Evolutionary conservation across 2,329 filamentous ascomycete species (phyloP).

Genomic region (Neofusicoccum ribis): DNA sequence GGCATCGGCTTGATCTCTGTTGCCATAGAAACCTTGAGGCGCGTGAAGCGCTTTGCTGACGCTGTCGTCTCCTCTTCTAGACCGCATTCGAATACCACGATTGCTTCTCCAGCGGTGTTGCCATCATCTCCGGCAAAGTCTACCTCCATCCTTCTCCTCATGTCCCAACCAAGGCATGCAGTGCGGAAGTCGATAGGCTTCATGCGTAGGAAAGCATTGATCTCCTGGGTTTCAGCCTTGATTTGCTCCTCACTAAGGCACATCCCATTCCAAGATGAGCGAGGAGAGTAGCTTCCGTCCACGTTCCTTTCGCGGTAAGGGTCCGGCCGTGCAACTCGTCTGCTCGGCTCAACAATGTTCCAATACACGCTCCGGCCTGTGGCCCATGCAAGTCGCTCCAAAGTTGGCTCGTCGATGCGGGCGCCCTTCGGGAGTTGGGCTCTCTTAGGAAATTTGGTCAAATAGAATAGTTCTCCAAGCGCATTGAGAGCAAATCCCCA

Average conservation of each 20-base stretch:
- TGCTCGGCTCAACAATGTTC: slow-evolving; percentile 76
- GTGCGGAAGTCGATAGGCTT: slow-evolving; percentile 77
- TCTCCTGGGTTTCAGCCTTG: slow-evolving; percentile 74
- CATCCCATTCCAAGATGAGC: slow-evolving; percentile 74
- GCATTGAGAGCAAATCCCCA: slow-evolving; percentile 97
- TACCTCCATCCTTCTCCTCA: slow-evolving; percentile 80
- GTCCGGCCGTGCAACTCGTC: slow-evolving; percentile 70
- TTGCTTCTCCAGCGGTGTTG: slow-evolving; percentile 71
- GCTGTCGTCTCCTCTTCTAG: slow-evolving; percentile 59
- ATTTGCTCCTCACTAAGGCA: slow-evolving; percentile 70
- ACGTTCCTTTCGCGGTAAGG: slow-evolving; percentile 66
- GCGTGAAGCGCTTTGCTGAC: slow-evolving; percentile 59
- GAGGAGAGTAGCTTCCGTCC: slow-evolving; percentile 76
- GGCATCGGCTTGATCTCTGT: slow-evolving; percentile 29
- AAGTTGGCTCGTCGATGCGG: slow-evolving; percentile 51
- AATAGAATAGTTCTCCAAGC: slow-evolving; percentile 84
- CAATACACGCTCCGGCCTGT: slow-evolving; percentile 77
- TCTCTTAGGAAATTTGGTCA: slow-evolving; percentile 68
- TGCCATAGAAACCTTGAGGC: slow-evolving; percentile 48
- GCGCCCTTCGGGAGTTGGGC: slow-evolving; percentile 51
- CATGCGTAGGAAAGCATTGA: slow-evolving; percentile 72
- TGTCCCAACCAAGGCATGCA: slow-evolving; percentile 84
- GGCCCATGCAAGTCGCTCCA: slow-evolving; percentile 71
- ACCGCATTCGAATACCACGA: slow-evolving; percentile 74
- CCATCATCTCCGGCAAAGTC: slow-evolving; percentile 85